A percentile compares a stretch with the other conserved stretches of the same genome.
Conservation (phyloP, 305 asterid species). For the Solanum hybrid region DNA sequence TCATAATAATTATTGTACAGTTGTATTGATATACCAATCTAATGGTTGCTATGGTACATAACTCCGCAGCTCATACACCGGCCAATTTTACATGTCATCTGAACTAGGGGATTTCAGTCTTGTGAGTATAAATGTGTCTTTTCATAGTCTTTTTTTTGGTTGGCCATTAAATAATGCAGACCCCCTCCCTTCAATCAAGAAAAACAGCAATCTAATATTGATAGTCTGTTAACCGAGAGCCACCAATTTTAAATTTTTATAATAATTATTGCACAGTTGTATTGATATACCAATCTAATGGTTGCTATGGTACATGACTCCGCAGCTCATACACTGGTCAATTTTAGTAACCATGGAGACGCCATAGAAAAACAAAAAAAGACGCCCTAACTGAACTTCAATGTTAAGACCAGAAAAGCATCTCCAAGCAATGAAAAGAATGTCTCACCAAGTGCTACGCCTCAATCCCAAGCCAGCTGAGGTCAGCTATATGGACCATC, state of each 20-base stretch:
- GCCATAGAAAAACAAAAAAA: background rate
- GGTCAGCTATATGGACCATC: background rate
- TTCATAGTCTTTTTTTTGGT: background rate
- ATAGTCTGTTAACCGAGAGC: background rate
- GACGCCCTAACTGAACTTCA: background rate
- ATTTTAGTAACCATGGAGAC: background rate
- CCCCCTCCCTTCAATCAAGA: background rate
- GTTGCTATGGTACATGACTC: background rate
- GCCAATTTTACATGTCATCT: background rate
- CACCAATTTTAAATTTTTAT: background rate
- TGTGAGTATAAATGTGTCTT: background rate
- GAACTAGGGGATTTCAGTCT: background rate
- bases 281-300: background rate
- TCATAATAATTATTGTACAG: background rate
- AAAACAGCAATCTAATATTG: background rate
- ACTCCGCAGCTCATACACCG: background rate
- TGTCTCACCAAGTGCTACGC: background rate
- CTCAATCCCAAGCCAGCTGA: background rate
- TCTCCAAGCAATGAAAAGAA: slow-evolving; percentile 1
- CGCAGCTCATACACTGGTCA: background rate
- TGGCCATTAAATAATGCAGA: background rate
- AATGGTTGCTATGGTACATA: background rate
- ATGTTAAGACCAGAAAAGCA: background rate
- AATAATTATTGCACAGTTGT: background rate
- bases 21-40: background rate